Evolutionary conservation across 805 yeast genomes (phyloP).

Genomic region (Tanozyma kutaoensis): DNA sequence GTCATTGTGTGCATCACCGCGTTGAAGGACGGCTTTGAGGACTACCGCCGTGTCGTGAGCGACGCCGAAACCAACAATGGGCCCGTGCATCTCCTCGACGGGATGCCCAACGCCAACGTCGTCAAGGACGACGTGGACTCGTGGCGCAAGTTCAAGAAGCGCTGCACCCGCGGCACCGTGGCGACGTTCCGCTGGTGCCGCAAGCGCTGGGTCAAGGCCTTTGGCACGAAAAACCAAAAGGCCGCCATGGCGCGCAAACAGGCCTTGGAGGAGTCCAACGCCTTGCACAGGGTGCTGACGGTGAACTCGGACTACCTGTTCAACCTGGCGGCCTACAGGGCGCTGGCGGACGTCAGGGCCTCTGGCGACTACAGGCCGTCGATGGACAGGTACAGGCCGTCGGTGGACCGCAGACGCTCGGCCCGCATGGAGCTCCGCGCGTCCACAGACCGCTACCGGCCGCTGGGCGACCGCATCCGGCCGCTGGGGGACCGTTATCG

Average conservation of each 20-base stretch:
- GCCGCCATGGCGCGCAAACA: slow-evolving; percentile 13
- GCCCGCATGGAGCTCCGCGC: slow-evolving; percentile 3
- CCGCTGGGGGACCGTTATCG: too few species aligned
- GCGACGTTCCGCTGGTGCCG: slow-evolving; percentile 8
- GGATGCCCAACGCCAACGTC: slow-evolving; percentile 49
- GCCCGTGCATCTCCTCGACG: slow-evolving; percentile 47
- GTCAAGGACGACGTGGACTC: slow-evolving; percentile 47
- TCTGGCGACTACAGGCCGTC: neutral
- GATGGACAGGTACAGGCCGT: too few species aligned
- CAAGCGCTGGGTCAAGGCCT: slow-evolving; percentile 9
- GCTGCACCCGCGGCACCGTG: slow-evolving; percentile 22
- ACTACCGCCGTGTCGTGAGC: slow-evolving; percentile 56
- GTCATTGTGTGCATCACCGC: slow-evolving; percentile 69
- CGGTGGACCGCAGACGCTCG: slow-evolving; percentile 4
- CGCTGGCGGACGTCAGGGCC: slow-evolving; percentile 1
- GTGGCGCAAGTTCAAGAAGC: slow-evolving; percentile 63
- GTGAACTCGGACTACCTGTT: slow-evolving; percentile 18
- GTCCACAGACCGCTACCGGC: too few species aligned
- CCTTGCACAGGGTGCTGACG: slow-evolving; percentile 24
- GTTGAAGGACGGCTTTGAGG: slow-evolving; percentile 70
- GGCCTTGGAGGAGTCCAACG: slow-evolving; percentile 11
- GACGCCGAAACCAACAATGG: slow-evolving; percentile 72
- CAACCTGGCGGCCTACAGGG: slow-evolving; percentile 1
- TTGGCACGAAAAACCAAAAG: slow-evolving; percentile 13
- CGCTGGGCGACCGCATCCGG: neutral